Evolutionary conservation across 2,329 filamentous ascomycete genomes (phyloP).

Genomic region (Aspergillus amoenus): DNA sequence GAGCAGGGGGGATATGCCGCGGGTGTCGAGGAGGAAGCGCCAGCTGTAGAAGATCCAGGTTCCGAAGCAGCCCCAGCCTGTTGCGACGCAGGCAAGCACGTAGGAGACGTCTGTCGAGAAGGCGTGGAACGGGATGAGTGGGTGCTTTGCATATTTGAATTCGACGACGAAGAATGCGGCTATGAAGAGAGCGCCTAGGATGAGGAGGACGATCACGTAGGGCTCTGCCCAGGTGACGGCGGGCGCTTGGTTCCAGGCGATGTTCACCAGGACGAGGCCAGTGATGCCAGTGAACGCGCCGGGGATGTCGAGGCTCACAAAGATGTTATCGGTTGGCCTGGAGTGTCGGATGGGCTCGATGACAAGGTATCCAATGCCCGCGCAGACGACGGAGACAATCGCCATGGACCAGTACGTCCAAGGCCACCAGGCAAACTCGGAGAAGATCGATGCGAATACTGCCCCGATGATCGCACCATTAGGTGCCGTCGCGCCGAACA

Average conservation of each 20-base stretch:
- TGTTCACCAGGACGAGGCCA: conserved; percentile 62
- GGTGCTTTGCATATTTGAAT: conserved; percentile 43
- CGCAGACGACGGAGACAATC: conserved; percentile 35
- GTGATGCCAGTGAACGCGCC: conserved; percentile 51
- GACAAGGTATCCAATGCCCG: conserved; percentile 37
- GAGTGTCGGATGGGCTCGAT: conserved; percentile 20
- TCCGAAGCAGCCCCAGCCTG: conserved; percentile 43
- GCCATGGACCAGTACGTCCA: conserved; percentile 51
- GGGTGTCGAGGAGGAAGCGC: conserved; percentile 29
- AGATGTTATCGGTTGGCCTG: conserved; percentile 3
- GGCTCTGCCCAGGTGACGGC: conserved; percentile 58
- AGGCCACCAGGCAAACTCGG: conserved; percentile 51
- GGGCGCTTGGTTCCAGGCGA: conserved; percentile 66
- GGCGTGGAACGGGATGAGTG: conserved; percentile 57
- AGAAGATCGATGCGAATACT: conserved; percentile 42
- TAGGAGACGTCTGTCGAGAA: conserved; percentile 31
- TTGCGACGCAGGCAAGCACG: conserved; percentile 41
- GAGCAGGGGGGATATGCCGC: conserved; percentile 25
- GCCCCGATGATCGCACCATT: conserved; percentile 45
- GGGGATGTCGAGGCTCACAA: conserved; percentile 37
- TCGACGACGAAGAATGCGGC: conserved; percentile 57
- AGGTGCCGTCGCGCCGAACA: conserved; percentile 53
- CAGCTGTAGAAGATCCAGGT: conserved; percentile 45
- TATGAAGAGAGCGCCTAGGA: conserved; percentile 57
- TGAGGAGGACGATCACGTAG: conserved; percentile 58